Conservation (phyloP, 345 rosid species). For the Arabidopsis suecica region DNA sequence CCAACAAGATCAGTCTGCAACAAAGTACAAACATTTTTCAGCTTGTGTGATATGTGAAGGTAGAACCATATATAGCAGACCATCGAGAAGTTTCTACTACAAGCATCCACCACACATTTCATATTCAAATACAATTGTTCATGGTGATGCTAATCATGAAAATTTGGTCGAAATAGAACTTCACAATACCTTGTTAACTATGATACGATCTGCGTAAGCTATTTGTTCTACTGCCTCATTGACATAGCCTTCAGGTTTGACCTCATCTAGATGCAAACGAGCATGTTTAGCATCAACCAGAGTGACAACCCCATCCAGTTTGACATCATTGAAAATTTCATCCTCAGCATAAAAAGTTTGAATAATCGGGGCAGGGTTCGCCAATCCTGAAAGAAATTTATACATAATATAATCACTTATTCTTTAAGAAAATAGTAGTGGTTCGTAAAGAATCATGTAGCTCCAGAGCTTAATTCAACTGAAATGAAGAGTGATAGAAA, state of each 20-base stretch:
- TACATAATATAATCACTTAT: background rate
- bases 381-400: slow-evolving; percentile 67
- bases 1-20: slow-evolving; percentile 87
- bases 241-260: slow-evolving; percentile 87
- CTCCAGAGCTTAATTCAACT: background rate
- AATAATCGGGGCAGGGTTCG: slow-evolving; percentile 97
- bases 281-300: slow-evolving; percentile 97
- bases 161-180: background rate
- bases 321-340: slow-evolving; percentile 74
- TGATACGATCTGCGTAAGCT: slow-evolving; percentile 91
- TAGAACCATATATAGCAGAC: slow-evolving; percentile 1
- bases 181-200: slow-evolving; percentile 76
- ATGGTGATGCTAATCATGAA: background rate
- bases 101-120: slow-evolving; percentile 1
- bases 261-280: slow-evolving; percentile 74
- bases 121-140: background rate
- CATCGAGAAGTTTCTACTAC: background rate
- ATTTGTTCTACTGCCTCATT: slow-evolving; percentile 97
- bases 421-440: slow-evolving; percentile 1
- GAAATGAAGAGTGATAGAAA: background rate
- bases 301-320: slow-evolving; percentile 93
- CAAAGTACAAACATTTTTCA: slow-evolving; percentile 16
- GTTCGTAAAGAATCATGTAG: background rate
- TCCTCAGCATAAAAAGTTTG: slow-evolving; percentile 97
- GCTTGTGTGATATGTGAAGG: background rate